Evolutionary conservation across 192 early-diverging fungal genomes (phyloP).

Genomic region (Backusella parvicylindrica): DNA sequence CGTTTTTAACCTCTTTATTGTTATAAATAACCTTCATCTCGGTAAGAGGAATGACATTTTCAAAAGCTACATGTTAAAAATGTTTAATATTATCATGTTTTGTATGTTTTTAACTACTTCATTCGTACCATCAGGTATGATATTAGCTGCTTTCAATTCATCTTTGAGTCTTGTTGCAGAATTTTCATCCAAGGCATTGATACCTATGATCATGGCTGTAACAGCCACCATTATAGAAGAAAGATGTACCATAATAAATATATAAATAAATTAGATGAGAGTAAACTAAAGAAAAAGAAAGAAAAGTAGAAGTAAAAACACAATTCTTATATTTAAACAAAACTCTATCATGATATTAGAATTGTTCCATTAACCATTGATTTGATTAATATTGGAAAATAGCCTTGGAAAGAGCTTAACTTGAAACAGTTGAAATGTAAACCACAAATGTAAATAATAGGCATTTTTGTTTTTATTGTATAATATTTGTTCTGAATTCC

Average conservation of each 20-base stretch:
- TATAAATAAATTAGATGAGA: not conserved
- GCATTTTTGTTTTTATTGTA: not conserved
- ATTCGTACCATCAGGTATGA: conserved; percentile 3
- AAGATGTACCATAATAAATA: not conserved
- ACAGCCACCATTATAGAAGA: not conserved
- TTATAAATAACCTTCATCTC: not conserved
- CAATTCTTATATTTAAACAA: not conserved
- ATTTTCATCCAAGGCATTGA: not conserved
- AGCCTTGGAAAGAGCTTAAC: not conserved
- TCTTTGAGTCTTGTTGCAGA: not conserved
- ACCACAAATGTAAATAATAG: not conserved
- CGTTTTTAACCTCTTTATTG: not conserved
- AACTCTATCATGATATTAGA: not conserved
- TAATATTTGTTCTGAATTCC: not conserved
- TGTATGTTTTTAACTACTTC: not conserved
- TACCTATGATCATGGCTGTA: not conserved
- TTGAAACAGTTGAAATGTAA: not conserved
- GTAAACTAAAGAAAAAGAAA: not conserved
- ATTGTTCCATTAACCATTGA: not conserved
- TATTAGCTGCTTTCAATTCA: not conserved
- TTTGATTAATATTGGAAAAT: not conserved
- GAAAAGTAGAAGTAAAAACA: not conserved
- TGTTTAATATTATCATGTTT: not conserved
- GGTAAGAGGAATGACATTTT: not conserved
- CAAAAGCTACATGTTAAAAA: not conserved